These are phyloP conservation scores for Fonsecaea erecta DNA, from an alignment of 2,329 filamentous ascomycete species.

Conservation along the genomic window DNA sequence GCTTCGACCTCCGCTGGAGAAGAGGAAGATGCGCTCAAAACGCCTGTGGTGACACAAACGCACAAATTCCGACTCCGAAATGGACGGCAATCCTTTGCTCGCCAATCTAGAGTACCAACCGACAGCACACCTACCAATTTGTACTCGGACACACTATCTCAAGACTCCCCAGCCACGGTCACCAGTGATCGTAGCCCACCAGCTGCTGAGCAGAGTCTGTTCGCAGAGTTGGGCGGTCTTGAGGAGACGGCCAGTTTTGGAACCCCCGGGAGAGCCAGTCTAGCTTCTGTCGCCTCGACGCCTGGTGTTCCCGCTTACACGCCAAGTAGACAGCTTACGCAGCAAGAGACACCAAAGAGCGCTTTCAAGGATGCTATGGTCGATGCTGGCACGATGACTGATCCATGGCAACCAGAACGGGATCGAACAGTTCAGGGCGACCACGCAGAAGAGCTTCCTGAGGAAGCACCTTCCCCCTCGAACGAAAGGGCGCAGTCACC, in stretches of 20 bases:
- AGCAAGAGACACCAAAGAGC: slow-evolving; percentile 25
- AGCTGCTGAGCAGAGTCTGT: slow-evolving; percentile 74
- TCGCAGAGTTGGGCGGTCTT: slow-evolving; percentile 85
- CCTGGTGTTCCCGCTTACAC: slow-evolving; percentile 40
- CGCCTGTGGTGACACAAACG: slow-evolving; percentile 66
- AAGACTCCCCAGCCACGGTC: slow-evolving; percentile 61
- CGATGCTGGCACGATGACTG: slow-evolving; percentile 67
- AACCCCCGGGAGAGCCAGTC: slow-evolving; percentile 44
- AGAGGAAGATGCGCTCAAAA: slow-evolving; percentile 67
- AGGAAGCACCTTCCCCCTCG: slow-evolving; percentile 31
- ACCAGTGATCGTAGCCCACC: slow-evolving; percentile 51
- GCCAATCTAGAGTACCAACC: slow-evolving; percentile 60
- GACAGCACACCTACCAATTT: slow-evolving; percentile 49
- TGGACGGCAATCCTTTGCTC: slow-evolving; percentile 64
- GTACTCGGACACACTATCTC: slow-evolving; percentile 48
- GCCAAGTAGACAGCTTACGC: slow-evolving; percentile 24
- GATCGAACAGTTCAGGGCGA: slow-evolving; percentile 34
- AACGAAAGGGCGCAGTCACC: slow-evolving; percentile 14
- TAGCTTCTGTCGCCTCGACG: slow-evolving; percentile 46
- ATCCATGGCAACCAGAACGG: slow-evolving; percentile 56
- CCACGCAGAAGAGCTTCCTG: slow-evolving; percentile 8
- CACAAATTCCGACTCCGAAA: slow-evolving; percentile 73
- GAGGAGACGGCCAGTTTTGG: slow-evolving; percentile 71
- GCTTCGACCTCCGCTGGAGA: slow-evolving; percentile 85
- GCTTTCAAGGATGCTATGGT: slow-evolving; percentile 55